Evolutionary conservation across 768 basidiomycete genomes (phyloP).

Genomic region (Sarcomyxa edulis): DNA sequence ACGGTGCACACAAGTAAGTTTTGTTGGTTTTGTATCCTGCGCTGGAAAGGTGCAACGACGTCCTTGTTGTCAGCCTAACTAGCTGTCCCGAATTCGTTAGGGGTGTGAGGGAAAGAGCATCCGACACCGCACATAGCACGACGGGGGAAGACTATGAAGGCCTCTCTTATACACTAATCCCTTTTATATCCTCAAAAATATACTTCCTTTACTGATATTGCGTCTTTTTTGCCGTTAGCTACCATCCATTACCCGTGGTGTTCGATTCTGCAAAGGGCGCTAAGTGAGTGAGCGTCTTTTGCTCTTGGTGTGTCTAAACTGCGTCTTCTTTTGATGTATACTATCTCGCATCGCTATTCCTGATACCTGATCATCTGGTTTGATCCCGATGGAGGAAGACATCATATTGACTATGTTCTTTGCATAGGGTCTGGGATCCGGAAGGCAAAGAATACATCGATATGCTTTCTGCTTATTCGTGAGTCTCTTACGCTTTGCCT

Average conservation of each 20-base stretch:
- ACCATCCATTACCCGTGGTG: conserved; percentile 92
- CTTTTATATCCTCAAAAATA: no score
- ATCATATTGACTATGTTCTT: not conserved
- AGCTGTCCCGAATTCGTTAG: no score
- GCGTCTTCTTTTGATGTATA: conserved; percentile 9
- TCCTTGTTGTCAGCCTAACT: no score
- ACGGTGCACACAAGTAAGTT: conserved; percentile 87
- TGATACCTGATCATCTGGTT: conserved; percentile 12
- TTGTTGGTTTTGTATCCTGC: no score
- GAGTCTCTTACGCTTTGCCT: conserved; percentile 25
- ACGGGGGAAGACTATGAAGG: no score
- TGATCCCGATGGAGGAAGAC: conserved; percentile 4
- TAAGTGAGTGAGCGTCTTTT: conserved; percentile 66
- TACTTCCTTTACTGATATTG: conserved; percentile 27
- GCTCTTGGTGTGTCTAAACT: no score
- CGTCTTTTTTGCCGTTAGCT: conserved; percentile 60
- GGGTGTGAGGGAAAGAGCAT: conserved; percentile 1
- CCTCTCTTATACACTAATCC: no score
- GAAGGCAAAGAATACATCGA: conserved; percentile 97
- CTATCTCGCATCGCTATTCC: conserved; percentile 1
- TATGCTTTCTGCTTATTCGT: conserved; percentile 98
- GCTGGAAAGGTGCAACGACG: no score
- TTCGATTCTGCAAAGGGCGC: conserved; percentile 89
- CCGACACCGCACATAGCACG: no score
- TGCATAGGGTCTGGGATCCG: conserved; percentile 77